Evolutionary conservation across 2,329 filamentous ascomycete species (phyloP).

Genomic region (Paraconiothyrium brasiliense): DNA sequence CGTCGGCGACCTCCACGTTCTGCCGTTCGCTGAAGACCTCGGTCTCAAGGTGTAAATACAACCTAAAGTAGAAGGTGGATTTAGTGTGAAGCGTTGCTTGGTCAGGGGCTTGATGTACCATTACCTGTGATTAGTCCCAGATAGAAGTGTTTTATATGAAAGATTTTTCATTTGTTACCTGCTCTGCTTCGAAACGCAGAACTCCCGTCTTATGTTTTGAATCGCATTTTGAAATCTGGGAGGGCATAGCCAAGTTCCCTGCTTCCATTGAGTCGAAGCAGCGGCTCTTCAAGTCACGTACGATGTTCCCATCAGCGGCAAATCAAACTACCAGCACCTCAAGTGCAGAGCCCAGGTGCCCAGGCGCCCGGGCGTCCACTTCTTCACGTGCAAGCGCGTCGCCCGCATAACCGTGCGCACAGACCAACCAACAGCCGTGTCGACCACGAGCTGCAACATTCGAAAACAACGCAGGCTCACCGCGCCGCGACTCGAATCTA

Average conservation of each 20-base stretch:
- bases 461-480: not conserved
- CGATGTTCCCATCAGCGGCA: not conserved
- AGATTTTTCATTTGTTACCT: conserved; percentile 43
- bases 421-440: conserved; percentile 22
- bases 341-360: too few species aligned
- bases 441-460: conserved; percentile 12
- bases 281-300: not conserved
- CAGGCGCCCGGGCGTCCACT: too few species aligned
- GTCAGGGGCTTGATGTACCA: conserved; percentile 50
- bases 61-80: conserved; percentile 31
- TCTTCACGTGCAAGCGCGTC: conserved; percentile 10
- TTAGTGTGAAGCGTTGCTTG: conserved; percentile 41
- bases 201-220: not conserved
- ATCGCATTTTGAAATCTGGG: too few species aligned
- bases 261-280: too few species aligned
- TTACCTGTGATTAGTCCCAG: conserved; percentile 54
- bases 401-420: conserved; percentile 14
- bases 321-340: not conserved
- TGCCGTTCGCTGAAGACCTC: conserved; percentile 94
- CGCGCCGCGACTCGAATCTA: not conserved
- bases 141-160: conserved; percentile 50
- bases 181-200: not conserved
- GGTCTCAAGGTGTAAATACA: conserved; percentile 88
- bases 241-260: too few species aligned
- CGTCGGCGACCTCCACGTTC: conserved; percentile 88